phyloP scores from a whole-genome alignment of 371 early-diverging fungal species.

The Mortierella sp. region DNA sequence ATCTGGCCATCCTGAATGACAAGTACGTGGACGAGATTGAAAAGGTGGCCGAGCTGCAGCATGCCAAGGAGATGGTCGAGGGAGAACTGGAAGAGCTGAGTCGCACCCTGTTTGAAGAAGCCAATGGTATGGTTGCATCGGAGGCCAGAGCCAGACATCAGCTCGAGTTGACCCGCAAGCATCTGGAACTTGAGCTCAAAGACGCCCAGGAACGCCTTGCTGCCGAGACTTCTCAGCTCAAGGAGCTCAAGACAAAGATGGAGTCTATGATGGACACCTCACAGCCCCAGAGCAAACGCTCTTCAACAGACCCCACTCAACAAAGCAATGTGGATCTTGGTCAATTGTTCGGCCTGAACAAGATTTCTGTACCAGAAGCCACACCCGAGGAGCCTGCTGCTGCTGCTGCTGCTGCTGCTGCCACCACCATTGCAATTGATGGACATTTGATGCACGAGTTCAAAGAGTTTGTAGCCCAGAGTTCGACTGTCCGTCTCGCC shows the following conservation, averaged over 20 bases:
- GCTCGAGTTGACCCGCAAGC: slow-evolving; percentile 64
- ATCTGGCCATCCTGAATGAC: slow-evolving; percentile 69
- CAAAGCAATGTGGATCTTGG: slow-evolving; percentile 48
- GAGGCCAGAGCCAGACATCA: slow-evolving; percentile 77
- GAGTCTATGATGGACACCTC: slow-evolving; percentile 60
- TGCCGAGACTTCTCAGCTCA: slow-evolving; percentile 78
- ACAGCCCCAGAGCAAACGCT: slow-evolving; percentile 53
- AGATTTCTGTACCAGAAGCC: slow-evolving; percentile 32
- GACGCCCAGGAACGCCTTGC: slow-evolving; percentile 75
- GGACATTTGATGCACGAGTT: slow-evolving; percentile 80
- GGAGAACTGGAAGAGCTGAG: slow-evolving; percentile 93
- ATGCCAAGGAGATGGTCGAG: slow-evolving; percentile 88
- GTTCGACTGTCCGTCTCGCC: slow-evolving; percentile 67
- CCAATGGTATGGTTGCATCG: slow-evolving; percentile 90
- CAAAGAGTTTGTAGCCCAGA: slow-evolving; percentile 76
- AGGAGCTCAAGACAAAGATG: slow-evolving; percentile 76
- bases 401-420: slow-evolving; percentile 64
- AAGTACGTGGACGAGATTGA: slow-evolving; percentile 88
- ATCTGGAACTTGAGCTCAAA: slow-evolving; percentile 68
- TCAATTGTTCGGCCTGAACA: slow-evolving; percentile 52
- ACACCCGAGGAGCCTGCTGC: slow-evolving; percentile 33
- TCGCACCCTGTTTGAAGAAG: slow-evolving; percentile 89
- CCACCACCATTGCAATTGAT: slow-evolving; percentile 63
- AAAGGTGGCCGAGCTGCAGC: slow-evolving; percentile 88
- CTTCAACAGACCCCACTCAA: slow-evolving; percentile 51